Percentiles rank a stretch among this genome's conserved stretches.
Conservation (phyloP, 164 flowering plant species). For the Magnolia kwangsiensis region DNA sequence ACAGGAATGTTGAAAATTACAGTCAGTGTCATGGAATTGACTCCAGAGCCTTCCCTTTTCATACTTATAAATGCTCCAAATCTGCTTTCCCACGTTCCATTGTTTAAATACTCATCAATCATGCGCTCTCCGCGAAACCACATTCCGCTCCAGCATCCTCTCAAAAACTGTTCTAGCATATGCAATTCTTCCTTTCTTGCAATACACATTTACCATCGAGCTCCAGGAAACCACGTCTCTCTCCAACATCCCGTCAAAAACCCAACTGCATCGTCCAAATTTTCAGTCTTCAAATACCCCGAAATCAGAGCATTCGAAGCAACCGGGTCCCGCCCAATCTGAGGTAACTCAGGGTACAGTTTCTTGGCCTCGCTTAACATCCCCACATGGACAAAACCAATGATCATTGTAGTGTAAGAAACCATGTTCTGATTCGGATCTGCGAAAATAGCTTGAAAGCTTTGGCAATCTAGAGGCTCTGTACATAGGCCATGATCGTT, state of each 20-base stretch:
- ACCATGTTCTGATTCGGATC: slow-evolving; percentile 30
- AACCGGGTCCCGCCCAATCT: slow-evolving; percentile 24
- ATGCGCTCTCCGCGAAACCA: slow-evolving; percentile 47
- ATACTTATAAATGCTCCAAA: slow-evolving; percentile 30
- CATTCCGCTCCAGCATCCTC: slow-evolving; percentile 34
- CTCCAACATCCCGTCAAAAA: slow-evolving; percentile 34
- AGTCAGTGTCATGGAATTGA: slow-evolving; percentile 31
- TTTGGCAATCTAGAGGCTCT: slow-evolving; percentile 19
- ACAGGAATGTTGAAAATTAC: slow-evolving; percentile 36
- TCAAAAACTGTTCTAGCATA: slow-evolving; percentile 39
- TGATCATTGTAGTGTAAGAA: slow-evolving; percentile 37
- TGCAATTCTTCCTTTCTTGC: slow-evolving; percentile 26
- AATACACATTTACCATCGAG: slow-evolving; percentile 40
- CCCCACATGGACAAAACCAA: slow-evolving; percentile 31
- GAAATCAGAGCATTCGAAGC: slow-evolving; percentile 35
- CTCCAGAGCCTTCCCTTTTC: slow-evolving; percentile 31
- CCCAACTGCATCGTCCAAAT: slow-evolving; percentile 24
- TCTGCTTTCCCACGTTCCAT: slow-evolving; percentile 27
- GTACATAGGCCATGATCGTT: slow-evolving; percentile 43
- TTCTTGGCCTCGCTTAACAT: slow-evolving; percentile 33
- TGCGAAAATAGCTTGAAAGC: slow-evolving; percentile 26
- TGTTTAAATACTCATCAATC: slow-evolving; percentile 39
- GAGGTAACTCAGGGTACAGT: slow-evolving; percentile 24
- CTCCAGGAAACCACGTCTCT: slow-evolving; percentile 49
- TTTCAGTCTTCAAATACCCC: slow-evolving; percentile 36